Evolutionary conservation across 1,139 yeast species (phyloP).

Genomic region (Zygoascus meyerae): DNA sequence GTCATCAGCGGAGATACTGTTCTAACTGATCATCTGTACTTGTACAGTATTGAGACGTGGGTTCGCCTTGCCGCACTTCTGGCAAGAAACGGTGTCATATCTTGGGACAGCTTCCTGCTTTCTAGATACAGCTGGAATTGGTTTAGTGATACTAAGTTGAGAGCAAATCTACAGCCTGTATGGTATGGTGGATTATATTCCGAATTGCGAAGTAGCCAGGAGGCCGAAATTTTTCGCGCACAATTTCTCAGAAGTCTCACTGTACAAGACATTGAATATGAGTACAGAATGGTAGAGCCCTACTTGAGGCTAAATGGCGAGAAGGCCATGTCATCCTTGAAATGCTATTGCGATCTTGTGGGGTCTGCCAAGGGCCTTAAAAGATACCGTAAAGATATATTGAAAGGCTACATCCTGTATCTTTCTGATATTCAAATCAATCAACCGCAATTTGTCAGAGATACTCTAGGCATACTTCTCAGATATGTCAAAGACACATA

Average conservation of each 20-base stretch:
- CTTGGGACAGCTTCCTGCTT: constrained; percentile 15
- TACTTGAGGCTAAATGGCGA: background rate
- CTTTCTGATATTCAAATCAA: constrained; percentile 1
- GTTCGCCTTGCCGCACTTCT: constrained; percentile 12
- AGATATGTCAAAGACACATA: constrained; percentile 5
- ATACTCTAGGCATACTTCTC: constrained; percentile 1
- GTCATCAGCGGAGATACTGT: constrained; percentile 5
- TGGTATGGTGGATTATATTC: constrained; percentile 9
- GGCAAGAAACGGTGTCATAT: constrained; percentile 9
- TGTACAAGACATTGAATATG: constrained; percentile 9
- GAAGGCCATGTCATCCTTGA: background rate
- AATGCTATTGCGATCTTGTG: background rate
- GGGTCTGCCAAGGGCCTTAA: background rate
- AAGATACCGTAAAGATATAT: background rate
- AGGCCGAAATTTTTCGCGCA: constrained; percentile 3
- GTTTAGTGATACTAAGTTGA: constrained; percentile 6
- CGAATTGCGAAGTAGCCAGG: constrained; percentile 2
- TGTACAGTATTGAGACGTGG: constrained; percentile 12
- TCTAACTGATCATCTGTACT: constrained; percentile 2
- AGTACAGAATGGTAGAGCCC: constrained; percentile 5
- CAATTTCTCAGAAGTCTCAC: constrained; percentile 11
- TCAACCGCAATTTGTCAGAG: background rate
- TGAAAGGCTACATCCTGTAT: background rate
- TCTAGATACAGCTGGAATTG: constrained; percentile 16
- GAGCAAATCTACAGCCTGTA: constrained; percentile 13